Conservation (phyloP, 1,139 yeast genomes). For the Geotrichum citri-aurantii region DNA sequence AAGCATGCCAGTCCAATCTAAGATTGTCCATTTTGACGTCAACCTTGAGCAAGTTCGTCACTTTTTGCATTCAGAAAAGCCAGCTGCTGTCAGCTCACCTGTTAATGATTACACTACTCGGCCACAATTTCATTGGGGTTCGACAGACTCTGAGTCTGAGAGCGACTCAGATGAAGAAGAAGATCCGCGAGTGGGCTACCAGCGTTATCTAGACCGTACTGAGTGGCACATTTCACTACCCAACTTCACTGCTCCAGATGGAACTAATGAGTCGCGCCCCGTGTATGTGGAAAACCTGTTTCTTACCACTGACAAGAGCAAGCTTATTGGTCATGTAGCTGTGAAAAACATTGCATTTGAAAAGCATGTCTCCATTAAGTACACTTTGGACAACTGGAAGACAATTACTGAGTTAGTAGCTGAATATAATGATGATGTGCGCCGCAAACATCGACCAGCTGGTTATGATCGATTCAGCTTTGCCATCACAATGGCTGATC, state of each 20-base stretch:
- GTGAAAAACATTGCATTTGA: conserved; percentile 64
- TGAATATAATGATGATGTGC: conserved; percentile 52
- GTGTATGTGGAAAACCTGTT: conserved; percentile 66
- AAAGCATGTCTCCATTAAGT: conserved; percentile 56
- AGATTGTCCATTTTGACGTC: conserved; percentile 74
- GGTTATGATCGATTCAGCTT: conserved; percentile 44
- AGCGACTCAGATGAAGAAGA: conserved; percentile 31
- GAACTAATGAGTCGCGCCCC: conserved; percentile 20
- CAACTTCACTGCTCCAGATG: conserved; percentile 37
- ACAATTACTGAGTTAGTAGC: conserved; percentile 69
- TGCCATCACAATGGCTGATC: conserved; percentile 38
- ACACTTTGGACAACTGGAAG: conserved; percentile 67
- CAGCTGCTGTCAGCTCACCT: conserved; percentile 65
- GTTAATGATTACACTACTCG: conserved; percentile 45
- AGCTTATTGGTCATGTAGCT: conserved; percentile 63
- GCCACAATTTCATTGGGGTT: conserved; percentile 32
- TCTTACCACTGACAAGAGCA: conserved; percentile 51
- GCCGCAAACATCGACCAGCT: conserved; percentile 39
- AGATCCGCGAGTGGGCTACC: conserved; percentile 28
- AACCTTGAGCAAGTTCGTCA: conserved; percentile 60
- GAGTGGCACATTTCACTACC: conserved; percentile 48
- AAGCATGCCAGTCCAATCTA: conserved; percentile 71
- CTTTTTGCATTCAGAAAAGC: conserved; percentile 65
- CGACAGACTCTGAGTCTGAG: conserved; percentile 28
- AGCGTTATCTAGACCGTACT: conserved; percentile 23